Percentiles rank a stretch among this genome's conserved stretches.
phyloP scores from a whole-genome alignment of 441 rosid species.

The Populus hybrid region DNA sequence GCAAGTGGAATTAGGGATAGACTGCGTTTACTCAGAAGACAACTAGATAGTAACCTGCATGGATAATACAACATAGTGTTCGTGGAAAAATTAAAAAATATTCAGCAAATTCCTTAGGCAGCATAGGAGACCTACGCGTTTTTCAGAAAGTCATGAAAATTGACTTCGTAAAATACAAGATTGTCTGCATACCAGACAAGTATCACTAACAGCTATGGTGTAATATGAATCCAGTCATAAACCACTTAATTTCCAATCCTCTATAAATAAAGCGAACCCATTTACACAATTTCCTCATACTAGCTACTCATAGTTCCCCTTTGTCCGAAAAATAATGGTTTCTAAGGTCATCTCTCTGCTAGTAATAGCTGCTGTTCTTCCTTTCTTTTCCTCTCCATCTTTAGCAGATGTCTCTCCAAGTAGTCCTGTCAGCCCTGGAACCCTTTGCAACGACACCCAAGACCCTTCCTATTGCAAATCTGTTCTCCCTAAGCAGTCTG shows the following conservation, averaged over 20 bases:
- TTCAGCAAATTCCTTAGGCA: not conserved
- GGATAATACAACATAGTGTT: not conserved
- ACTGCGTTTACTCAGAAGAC: not conserved
- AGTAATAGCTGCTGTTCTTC: slow-evolving; percentile 10
- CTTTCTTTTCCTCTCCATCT: slow-evolving; percentile 24
- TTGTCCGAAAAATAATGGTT: slow-evolving; percentile 24
- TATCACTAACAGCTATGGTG: not conserved
- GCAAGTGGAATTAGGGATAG: not conserved
- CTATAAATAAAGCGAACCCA: slow-evolving; percentile 18
- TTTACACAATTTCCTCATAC: not conserved
- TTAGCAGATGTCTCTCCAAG: slow-evolving; percentile 20
- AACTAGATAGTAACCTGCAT: not conserved
- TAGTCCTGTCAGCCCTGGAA: slow-evolving; percentile 25
- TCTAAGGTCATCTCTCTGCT: slow-evolving; percentile 7
- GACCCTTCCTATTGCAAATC: slow-evolving; percentile 74
- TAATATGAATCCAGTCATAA: not conserved
- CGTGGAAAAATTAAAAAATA: not conserved
- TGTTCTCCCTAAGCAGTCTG: slow-evolving; percentile 43
- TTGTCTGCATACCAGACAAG: not conserved
- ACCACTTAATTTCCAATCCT: not conserved
- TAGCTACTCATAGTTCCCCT: not conserved
- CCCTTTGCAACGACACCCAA: slow-evolving; percentile 57
- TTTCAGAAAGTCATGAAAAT: slow-evolving; percentile 1
- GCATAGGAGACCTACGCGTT: slow-evolving; percentile 23
- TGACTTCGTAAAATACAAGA: slow-evolving; percentile 20